These are phyloP conservation scores for Cylindrotheca fusiformis DNA, from an alignment of 108 stramenopile genomes.

Conservation along the genomic window DNA sequence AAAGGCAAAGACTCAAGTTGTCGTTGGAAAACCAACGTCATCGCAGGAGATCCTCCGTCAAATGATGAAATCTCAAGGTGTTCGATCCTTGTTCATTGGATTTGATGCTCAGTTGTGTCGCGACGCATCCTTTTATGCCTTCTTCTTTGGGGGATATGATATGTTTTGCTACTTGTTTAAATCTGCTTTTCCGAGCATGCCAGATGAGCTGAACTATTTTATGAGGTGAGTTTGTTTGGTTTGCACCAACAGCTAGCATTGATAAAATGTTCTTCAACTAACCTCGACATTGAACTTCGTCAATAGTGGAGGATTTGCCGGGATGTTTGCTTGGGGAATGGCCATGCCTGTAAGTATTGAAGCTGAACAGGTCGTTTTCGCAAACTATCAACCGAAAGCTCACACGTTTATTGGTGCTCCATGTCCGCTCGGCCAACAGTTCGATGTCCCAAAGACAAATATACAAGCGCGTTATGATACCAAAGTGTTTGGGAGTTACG, in stretches of 20 bases:
- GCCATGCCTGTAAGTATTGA: slow-evolving; percentile 52
- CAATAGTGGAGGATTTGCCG: slow-evolving; percentile 79
- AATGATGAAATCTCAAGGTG: slow-evolving; percentile 68
- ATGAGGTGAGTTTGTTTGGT: slow-evolving; percentile 32
- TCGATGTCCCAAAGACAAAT: slow-evolving; percentile 93
- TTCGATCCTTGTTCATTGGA: slow-evolving; percentile 63
- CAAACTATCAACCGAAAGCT: not conserved
- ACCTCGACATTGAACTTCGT: too few species aligned
- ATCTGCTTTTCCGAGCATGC: slow-evolving; percentile 77
- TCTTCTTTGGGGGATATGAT: slow-evolving; percentile 85
- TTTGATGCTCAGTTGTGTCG: slow-evolving; percentile 87
- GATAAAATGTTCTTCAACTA: too few species aligned
- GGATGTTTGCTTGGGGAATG: slow-evolving; percentile 83
- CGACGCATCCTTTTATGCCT: slow-evolving; percentile 82
- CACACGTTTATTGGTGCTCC: not conserved
- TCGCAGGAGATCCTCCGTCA: slow-evolving; percentile 60
- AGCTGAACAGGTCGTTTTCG: not conserved
- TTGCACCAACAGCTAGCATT: not conserved
- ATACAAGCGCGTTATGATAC: slow-evolving; percentile 85
- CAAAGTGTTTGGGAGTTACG: slow-evolving; percentile 80
- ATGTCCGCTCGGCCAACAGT: slow-evolving; percentile 30
- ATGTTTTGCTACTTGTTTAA: slow-evolving; percentile 76
- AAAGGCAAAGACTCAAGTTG: slow-evolving; percentile 86
- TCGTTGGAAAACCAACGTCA: slow-evolving; percentile 49
- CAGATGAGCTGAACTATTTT: slow-evolving; percentile 85